Conservation (phyloP, 805 yeast genomes). For the Monosporozyma servazzii region DNA sequence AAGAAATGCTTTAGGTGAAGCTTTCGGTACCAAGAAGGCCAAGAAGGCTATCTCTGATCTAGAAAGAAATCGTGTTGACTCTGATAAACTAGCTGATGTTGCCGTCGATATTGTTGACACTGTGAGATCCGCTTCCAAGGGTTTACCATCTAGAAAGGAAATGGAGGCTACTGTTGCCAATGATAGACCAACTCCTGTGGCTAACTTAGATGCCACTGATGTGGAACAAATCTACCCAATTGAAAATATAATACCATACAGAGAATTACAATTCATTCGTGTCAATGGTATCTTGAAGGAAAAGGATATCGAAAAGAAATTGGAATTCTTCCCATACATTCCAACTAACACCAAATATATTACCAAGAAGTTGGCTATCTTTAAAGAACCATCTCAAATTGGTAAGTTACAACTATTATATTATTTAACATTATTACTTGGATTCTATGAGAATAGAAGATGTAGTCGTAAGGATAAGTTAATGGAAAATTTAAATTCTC, state of each 20-base stretch:
- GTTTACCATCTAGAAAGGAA: conserved; percentile 62
- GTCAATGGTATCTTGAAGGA: conserved; percentile 55
- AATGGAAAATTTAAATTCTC: conserved; percentile 50
- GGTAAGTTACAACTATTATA: conserved; percentile 62
- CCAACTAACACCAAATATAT: conserved; percentile 44
- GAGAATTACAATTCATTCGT: conserved; percentile 55
- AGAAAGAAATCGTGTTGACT: conserved; percentile 78
- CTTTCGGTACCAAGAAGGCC: conserved; percentile 95
- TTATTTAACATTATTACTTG: conserved; percentile 71
- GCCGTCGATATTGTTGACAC: conserved; percentile 78
- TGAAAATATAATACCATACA: conserved; percentile 55
- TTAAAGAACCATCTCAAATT: conserved; percentile 39
- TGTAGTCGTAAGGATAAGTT: conserved; percentile 49
- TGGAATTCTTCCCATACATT: conserved; percentile 52
- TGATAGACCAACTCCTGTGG: conserved; percentile 78
- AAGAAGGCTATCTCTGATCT: conserved; percentile 77
- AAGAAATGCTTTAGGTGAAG: conserved; percentile 84
- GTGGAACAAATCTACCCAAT: conserved; percentile 80
- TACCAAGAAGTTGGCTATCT: conserved; percentile 36
- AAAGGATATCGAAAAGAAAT: conserved; percentile 38
- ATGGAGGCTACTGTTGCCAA: conserved; percentile 47
- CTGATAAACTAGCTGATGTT: conserved; percentile 63
- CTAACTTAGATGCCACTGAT: conserved; percentile 66
- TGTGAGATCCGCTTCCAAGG: conserved; percentile 59
- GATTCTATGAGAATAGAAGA: conserved; percentile 69